Evolutionary conservation across 2,329 filamentous ascomycete genomes (phyloP).

Genomic region (Mollisiaceae sp.): DNA sequence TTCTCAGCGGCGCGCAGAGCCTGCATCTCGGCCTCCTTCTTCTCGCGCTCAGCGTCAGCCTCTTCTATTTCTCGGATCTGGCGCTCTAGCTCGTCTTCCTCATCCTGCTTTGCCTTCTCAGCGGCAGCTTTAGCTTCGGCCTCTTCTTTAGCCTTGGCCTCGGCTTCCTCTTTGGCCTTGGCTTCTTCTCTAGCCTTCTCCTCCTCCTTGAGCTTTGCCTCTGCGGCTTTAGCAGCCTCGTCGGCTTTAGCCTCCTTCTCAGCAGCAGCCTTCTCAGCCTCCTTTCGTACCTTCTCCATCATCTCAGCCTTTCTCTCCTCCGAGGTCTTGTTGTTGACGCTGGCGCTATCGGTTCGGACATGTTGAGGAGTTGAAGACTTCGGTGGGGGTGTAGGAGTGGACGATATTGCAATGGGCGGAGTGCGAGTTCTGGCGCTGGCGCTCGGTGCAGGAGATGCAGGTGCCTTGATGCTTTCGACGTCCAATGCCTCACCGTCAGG

Average conservation of each 20-base stretch:
- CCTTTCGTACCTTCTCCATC: conserved; percentile 56
- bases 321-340: conserved; percentile 64
- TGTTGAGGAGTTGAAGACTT: conserved; percentile 73
- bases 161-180: conserved; percentile 43
- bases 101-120: conserved; percentile 46
- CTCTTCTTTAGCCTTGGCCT: conserved; percentile 45
- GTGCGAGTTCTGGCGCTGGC: conserved; percentile 65
- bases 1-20: conserved; percentile 42
- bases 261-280: conserved; percentile 42
- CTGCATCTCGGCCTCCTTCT: conserved; percentile 43
- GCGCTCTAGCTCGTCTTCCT: conserved; percentile 63
- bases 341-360: conserved; percentile 71
- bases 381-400: conserved; percentile 77
- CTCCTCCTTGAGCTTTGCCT: conserved; percentile 44
- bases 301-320: conserved; percentile 86
- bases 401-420: conserved; percentile 68
- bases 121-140: conserved; percentile 41
- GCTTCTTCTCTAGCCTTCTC: conserved; percentile 43
- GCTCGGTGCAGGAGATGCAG: conserved; percentile 61
- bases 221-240: conserved; percentile 36
- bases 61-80: conserved; percentile 64
- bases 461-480: conserved; percentile 68
- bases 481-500: conserved; percentile 79
- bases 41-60: conserved; percentile 42
- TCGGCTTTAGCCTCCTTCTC: conserved; percentile 45